Evolutionary conservation across 139 green algal genomes (phyloP).

Genomic region (Coelastrella sp.): DNA sequence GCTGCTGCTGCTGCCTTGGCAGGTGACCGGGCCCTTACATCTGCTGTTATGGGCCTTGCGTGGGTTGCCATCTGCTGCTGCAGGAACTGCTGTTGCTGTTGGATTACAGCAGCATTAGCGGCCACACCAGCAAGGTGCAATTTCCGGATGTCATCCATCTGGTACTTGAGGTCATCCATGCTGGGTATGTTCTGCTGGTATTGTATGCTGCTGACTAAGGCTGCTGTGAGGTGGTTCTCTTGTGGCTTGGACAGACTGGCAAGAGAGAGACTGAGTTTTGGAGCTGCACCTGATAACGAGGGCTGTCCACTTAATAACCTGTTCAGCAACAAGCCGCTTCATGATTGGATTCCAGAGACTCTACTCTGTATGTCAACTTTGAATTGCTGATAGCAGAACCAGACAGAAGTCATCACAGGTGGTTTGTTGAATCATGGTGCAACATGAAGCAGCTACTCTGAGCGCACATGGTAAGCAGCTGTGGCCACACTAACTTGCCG

Average conservation of each 20-base stretch:
- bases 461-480: too few species aligned
- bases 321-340: background rate
- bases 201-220: background rate
- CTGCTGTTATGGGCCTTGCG: background rate
- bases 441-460: too few species aligned
- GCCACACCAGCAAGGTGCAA: background rate
- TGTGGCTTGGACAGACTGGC: background rate
- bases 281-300: background rate
- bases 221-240: background rate
- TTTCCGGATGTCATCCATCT: constrained; percentile 22
- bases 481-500: too few species aligned
- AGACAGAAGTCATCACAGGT: too few species aligned
- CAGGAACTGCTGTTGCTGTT: constrained; percentile 7
- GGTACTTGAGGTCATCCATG: constrained; percentile 39
- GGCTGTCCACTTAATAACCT: background rate
- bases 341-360: background rate
- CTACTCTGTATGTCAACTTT: too few species aligned
- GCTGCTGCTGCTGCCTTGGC: background rate
- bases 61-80: background rate
- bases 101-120: background rate
- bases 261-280: background rate
- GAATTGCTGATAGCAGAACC: too few species aligned
- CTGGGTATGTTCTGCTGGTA: background rate
- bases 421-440: too few species aligned
- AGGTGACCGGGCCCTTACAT: background rate